A percentile compares a stretch with the other conserved stretches of the same genome.
phyloP scores from a whole-genome alignment of 371 early-diverging fungal genomes.

The Nematocida major region DNA sequence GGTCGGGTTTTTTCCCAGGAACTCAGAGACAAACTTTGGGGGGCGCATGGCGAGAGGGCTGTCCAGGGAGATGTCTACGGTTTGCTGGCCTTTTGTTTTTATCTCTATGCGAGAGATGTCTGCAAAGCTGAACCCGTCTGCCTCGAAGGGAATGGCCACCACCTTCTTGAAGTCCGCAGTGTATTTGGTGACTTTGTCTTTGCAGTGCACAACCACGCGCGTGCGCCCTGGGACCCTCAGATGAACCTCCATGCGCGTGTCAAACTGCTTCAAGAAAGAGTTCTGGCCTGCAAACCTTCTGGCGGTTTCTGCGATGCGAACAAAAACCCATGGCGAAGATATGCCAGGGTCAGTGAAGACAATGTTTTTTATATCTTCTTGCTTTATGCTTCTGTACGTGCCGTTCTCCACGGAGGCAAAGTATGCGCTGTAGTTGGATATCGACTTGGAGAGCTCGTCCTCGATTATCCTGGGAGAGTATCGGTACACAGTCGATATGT shows the following conservation, averaged over 20 bases:
- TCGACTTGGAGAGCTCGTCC: conserved; percentile 11
- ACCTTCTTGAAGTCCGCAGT: neutral
- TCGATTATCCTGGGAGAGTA: neutral
- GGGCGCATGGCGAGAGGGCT: neutral
- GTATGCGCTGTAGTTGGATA: conserved; percentile 56
- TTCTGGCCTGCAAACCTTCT: conserved; percentile 14
- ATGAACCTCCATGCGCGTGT: conserved; percentile 5
- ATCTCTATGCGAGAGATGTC: neutral
- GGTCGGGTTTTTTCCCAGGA: conserved; percentile 15
- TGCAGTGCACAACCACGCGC: neutral
- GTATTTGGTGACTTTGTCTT: conserved; percentile 6
- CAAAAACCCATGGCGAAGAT: conserved; percentile 49
- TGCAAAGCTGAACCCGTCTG: neutral
- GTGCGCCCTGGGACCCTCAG: conserved; percentile 18
- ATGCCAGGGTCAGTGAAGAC: conserved; percentile 51
- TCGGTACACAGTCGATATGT: conserved; percentile 20
- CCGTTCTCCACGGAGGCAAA: neutral
- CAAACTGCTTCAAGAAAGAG: conserved; percentile 34
- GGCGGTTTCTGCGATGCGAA: neutral
- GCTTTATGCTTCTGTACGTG: neutral
- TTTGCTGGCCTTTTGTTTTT: neutral
- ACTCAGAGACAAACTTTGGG: conserved; percentile 19
- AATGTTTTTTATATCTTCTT: conserved; percentile 11
- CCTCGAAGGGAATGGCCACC: neutral
- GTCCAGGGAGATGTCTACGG: conserved; percentile 6